Conservation (phyloP, 305 asterid species). For the Fraxinus dipetala region DNA sequence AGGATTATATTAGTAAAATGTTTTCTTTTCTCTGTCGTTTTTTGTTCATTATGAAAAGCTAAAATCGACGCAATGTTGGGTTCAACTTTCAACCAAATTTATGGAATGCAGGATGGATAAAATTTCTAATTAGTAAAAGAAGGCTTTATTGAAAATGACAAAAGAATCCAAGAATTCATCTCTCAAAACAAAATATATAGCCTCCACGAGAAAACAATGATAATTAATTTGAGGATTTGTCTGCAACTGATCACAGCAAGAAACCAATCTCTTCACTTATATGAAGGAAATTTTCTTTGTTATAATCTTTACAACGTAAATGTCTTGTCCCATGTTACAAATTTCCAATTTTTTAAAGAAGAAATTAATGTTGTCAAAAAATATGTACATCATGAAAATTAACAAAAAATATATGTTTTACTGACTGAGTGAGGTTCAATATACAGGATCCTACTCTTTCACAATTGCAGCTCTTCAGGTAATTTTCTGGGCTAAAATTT, state of each 20-base stretch:
- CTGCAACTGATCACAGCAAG: not conserved
- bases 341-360: not conserved
- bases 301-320: not conserved
- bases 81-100: not conserved
- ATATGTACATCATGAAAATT: not conserved
- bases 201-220: not conserved
- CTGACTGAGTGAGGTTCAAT: not conserved
- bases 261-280: not conserved
- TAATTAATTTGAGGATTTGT: not conserved
- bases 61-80: not conserved
- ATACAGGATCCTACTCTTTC: not conserved
- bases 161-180: not conserved
- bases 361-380: not conserved
- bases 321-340: not conserved
- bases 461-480: not conserved
- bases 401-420: not conserved
- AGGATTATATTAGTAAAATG: not conserved
- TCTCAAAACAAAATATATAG: not conserved
- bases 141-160: not conserved
- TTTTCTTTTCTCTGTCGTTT: not conserved
- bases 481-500: not conserved
- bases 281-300: not conserved
- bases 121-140: not conserved
- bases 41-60: not conserved
- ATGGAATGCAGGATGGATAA: not conserved